These are phyloP conservation scores for Trichoderma reesei DNA, from an alignment of 495 filamentous ascomycete genomes.

Conservation along the genomic window DNA sequence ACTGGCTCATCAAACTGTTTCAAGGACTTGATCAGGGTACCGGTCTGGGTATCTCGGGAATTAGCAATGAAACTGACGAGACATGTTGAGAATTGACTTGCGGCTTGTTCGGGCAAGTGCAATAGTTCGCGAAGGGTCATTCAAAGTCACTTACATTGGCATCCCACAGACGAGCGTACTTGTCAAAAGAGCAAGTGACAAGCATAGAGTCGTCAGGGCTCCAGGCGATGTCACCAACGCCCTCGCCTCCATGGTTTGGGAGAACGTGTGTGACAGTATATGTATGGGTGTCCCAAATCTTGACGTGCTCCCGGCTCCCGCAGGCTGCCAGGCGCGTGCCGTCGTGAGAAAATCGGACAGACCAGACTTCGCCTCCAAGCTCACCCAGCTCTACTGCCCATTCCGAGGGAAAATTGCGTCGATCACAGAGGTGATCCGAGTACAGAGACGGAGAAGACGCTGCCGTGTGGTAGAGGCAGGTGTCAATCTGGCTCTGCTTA, in stretches of 20 bases:
- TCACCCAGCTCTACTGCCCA: constrained; percentile 56
- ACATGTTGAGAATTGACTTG: background rate
- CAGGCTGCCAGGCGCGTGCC: constrained; percentile 76
- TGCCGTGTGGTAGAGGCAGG: constrained; percentile 84
- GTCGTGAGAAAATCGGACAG: constrained; percentile 81
- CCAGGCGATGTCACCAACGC: constrained; percentile 74
- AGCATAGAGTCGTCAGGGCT: constrained; percentile 82
- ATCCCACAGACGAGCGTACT: constrained; percentile 70
- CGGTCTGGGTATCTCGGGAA: constrained; percentile 45
- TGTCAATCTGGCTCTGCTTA: constrained; percentile 69
- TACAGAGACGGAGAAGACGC: constrained; percentile 74
- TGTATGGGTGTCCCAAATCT: constrained; percentile 70
- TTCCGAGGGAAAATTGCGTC: constrained; percentile 64
- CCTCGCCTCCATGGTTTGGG: constrained; percentile 46
- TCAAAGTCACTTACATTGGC: constrained; percentile 49
- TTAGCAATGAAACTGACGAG: background rate
- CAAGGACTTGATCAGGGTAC: constrained; percentile 51
- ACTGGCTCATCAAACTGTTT: constrained; percentile 69
- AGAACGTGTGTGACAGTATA: constrained; percentile 59
- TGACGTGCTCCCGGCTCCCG: constrained; percentile 59
- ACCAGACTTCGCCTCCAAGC: constrained; percentile 83
- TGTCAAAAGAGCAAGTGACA: constrained; percentile 70
- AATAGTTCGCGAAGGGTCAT: too few relatives aligned
- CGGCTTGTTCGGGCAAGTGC: too few relatives aligned
- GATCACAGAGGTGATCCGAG: constrained; percentile 76